Evolutionary conservation across 106 monocot species (phyloP).

Genomic region (Iris macrosiphon): DNA sequence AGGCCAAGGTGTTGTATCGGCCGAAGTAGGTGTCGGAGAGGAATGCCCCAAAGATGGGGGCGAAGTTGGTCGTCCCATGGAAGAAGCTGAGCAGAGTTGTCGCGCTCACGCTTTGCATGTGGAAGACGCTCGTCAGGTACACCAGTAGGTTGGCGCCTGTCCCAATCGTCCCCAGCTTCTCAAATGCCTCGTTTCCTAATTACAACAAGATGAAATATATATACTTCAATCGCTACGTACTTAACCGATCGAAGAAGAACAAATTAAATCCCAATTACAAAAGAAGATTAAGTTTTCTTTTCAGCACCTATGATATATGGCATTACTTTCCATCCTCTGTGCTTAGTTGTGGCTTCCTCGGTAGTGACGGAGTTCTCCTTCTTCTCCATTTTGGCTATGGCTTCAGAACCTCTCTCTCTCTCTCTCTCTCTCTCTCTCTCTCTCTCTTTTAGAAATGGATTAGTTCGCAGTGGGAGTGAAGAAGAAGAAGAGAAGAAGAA

Average conservation of each 20-base stretch:
- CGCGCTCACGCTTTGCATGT: slow-evolving; percentile 42
- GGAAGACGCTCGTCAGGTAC: slow-evolving; percentile 56
- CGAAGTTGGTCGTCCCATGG: slow-evolving; percentile 54
- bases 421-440: too few relatives aligned
- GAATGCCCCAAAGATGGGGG: slow-evolving; percentile 59
- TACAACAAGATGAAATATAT: not conserved
- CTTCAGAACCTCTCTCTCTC: too few relatives aligned
- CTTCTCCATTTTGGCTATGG: too few relatives aligned
- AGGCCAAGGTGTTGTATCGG: slow-evolving; percentile 40
- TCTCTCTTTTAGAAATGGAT: too few relatives aligned
- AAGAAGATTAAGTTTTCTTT: too few relatives aligned
- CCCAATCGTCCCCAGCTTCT: slow-evolving; percentile 63
- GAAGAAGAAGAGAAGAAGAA: too few relatives aligned
- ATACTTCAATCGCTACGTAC: not conserved
- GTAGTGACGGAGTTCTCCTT: too few relatives aligned
- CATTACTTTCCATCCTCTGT: slow-evolving; percentile 4
- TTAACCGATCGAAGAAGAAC: not conserved
- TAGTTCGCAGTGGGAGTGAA: too few relatives aligned
- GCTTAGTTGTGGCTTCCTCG: too few relatives aligned
- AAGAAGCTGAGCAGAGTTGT: slow-evolving; percentile 34
- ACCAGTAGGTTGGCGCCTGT: slow-evolving; percentile 49
- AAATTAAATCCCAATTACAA: not conserved
- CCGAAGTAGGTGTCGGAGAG: slow-evolving; percentile 57
- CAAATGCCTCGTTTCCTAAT: slow-evolving; percentile 67
- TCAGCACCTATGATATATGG: not conserved